Evolutionary conservation across 2,329 filamentous ascomycete species (phyloP), one percentile per base, ranked within the genome.

Genomic region (Acrocalymma vagum): DNA sequence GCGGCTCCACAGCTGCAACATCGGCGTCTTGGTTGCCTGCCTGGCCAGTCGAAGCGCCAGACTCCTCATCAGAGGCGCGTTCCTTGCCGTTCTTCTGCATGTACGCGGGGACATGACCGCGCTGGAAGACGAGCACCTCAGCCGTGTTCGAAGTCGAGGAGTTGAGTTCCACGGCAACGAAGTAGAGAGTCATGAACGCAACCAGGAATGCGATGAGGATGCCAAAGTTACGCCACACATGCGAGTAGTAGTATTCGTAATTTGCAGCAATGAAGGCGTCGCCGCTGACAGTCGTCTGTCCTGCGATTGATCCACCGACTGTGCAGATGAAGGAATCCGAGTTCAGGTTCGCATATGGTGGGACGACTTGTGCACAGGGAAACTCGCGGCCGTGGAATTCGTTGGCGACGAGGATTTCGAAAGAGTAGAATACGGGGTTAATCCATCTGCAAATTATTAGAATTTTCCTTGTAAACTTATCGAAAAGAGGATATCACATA

Each of bases 401-500:
- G 67, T 95, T 95, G 42, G 88, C 81, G 73, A 92, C 83, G 11
- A 95, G 74, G 0, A 83, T 78, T 65, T 95, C 90, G 60, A 94
- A 95, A 0, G 83, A 83, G 55, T 94, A 95, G 3, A 82, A 84
- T 3, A 95, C 77, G 1, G 89, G 88, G 45, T 94, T 85, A 32
- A 67, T 62, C 57, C 88, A 94, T 64, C 87, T 38, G 18, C 11
- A 6, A 6, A 27, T 5, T 11, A 14, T 27, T 14, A 27, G 10
- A n/a, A n/a, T n/a, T n/a, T n/a, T 11, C 10, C 5, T 11, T 11
- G 15, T 27, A 13, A 11, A 6, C 5, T 6, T 6, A 6, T 5
- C 5, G n/a, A 27, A 27, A 11, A 6, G 10, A 27, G 25, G 15
- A 27, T 6, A 5, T 11, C 5, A 14, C 10, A 27, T n/a, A n/a